phyloP scores from a whole-genome alignment of 768 basidiomycete genomes.

The Exsudoporus frostii region DNA sequence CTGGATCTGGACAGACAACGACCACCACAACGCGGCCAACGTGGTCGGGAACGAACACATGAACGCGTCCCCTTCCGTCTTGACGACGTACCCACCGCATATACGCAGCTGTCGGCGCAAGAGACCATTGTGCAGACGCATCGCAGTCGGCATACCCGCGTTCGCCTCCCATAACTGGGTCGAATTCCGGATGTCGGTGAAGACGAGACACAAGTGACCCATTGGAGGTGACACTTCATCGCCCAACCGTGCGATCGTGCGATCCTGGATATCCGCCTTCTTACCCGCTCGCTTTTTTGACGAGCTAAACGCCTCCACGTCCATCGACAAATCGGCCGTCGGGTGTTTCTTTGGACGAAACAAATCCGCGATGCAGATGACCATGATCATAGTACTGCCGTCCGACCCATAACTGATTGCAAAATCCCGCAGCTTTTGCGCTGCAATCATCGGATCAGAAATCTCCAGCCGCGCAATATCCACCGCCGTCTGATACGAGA shows the following conservation, averaged over 20 bases:
- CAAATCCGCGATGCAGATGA: conserved; percentile 77
- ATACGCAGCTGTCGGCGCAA: conserved; percentile 81
- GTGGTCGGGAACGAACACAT: conserved; percentile 97
- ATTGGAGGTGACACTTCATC: conserved; percentile 80
- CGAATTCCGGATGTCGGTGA: conserved; percentile 97
- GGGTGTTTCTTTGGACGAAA: conserved; percentile 56
- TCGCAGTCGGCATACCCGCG: conserved; percentile 91
- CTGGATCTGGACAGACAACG: conserved; percentile 78
- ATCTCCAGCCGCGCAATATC: conserved; percentile 83
- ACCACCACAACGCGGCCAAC: conserved; percentile 86
- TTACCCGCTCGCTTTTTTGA: conserved; percentile 36
- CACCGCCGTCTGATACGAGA: conserved; percentile 93
- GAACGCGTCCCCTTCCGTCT: conserved; percentile 99
- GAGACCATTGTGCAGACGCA: conserved; percentile 84
- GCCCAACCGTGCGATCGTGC: conserved; percentile 59
- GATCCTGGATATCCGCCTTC: conserved; percentile 52
- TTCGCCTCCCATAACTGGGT: conserved; percentile 97
- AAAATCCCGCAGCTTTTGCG: conserved; percentile 94
- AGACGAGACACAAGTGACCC: conserved; percentile 89
- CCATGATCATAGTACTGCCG: conserved; percentile 97
- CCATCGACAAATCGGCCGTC: conserved; percentile 31
- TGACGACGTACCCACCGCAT: conserved; percentile 97
- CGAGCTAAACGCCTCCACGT: conserved; percentile 33
- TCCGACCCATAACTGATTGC: conserved; percentile 96
- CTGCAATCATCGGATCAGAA: conserved; percentile 80